Percentiles rank a stretch among this genome's conserved stretches.
Evolutionary conservation across 192 early-diverging fungal genomes (phyloP).

Genomic region (Rhizophagus prolifer): DNA sequence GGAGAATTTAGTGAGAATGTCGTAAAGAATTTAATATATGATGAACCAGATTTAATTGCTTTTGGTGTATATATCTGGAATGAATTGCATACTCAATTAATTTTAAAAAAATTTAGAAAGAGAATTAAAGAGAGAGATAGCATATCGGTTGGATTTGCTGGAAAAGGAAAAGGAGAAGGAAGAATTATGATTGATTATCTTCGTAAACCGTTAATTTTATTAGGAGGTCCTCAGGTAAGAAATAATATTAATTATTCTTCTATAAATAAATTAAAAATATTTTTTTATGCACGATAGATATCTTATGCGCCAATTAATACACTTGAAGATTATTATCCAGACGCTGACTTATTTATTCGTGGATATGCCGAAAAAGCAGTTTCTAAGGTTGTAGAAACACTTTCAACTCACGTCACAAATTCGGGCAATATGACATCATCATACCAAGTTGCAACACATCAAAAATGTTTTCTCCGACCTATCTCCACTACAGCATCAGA

Average conservation of each 20-base stretch:
- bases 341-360: constrained; percentile 27
- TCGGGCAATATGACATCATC: constrained; percentile 1
- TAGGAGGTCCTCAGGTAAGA: constrained; percentile 24
- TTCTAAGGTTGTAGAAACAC: not conserved
- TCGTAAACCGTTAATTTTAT: no score
- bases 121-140: no score
- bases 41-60: constrained; percentile 8
- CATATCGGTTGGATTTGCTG: no score
- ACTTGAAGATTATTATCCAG: constrained; percentile 14
- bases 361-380: constrained; percentile 29
- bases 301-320: not conserved
- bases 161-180: no score
- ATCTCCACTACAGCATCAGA: no score
- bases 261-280: not conserved
- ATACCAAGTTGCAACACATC: not conserved
- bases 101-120: not conserved
- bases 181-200: no score
- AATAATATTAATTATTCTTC: not conserved
- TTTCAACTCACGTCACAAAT: not conserved
- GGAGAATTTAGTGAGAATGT: not conserved
- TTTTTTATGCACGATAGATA: not conserved
- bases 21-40: not conserved
- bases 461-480: no score
- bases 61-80: constrained; percentile 32
- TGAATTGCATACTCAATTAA: constrained; percentile 25